phyloP scores from a whole-genome alignment of 106 monocot genomes.

The Chionographis japonica region DNA sequence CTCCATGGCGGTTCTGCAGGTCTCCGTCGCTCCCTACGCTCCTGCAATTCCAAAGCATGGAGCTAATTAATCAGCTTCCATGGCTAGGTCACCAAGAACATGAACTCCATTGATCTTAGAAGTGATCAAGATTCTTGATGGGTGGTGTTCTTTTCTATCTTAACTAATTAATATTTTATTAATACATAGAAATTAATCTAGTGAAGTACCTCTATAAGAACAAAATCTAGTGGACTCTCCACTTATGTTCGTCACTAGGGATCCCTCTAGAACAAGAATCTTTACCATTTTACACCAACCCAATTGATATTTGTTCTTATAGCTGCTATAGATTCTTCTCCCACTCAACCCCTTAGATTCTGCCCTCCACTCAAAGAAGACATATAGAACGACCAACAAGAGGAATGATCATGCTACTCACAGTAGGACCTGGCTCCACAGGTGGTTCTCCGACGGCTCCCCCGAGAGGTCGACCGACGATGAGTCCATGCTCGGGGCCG shows the following conservation, averaged over 20 bases:
- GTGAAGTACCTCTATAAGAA: not conserved
- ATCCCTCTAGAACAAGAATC: not conserved
- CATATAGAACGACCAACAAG: not conserved
- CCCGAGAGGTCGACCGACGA: slow-evolving; percentile 25
- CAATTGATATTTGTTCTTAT: not conserved
- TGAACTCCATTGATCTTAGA: too few species aligned
- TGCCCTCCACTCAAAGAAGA: too few species aligned
- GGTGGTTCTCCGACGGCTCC: slow-evolving; percentile 40
- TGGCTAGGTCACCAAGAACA: too few species aligned
- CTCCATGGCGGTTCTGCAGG: slow-evolving; percentile 13
- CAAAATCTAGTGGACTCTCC: slow-evolving; percentile 2
- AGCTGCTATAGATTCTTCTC: slow-evolving; percentile 1
- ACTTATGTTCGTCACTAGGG: slow-evolving; percentile 6
- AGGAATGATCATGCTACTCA: slow-evolving; percentile 33
- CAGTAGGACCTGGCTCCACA: slow-evolving; percentile 86
- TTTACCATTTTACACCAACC: slow-evolving; percentile 7
- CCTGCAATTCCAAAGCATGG: not conserved
- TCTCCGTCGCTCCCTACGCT: slow-evolving; percentile 10
- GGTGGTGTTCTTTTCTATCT: too few species aligned
- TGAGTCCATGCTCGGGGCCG: slow-evolving; percentile 47
- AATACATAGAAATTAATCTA: not conserved
- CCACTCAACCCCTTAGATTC: slow-evolving; percentile 2
- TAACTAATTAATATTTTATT: not conserved
- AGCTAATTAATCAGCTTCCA: too few species aligned
- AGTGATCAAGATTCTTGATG: too few species aligned